Conservation (phyloP, 176 grass and related monocot genomes). For the Triticum monococcum region DNA sequence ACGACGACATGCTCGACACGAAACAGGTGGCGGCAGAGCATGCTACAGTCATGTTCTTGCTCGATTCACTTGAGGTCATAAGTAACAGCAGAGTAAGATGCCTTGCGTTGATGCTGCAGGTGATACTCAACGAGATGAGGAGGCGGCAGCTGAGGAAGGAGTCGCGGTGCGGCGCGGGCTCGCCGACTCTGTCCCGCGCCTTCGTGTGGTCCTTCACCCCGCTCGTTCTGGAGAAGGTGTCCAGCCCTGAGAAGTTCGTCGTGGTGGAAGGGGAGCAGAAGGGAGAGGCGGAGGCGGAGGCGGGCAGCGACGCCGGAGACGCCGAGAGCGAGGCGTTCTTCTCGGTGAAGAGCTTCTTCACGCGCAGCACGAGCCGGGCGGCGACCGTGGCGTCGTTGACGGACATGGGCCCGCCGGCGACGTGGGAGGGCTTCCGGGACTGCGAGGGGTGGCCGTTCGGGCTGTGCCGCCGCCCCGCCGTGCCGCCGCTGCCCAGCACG, state of each 20-base stretch:
- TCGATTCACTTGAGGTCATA: not conserved
- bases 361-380: slow-evolving; percentile 62
- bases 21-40: slow-evolving; percentile 31
- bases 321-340: slow-evolving; percentile 81
- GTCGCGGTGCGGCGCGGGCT: slow-evolving; percentile 38
- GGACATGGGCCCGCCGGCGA: slow-evolving; percentile 36
- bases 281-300: slow-evolving; percentile 19
- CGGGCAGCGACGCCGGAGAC: slow-evolving; percentile 26
- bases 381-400: slow-evolving; percentile 46
- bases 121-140: slow-evolving; percentile 78
- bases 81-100: not conserved
- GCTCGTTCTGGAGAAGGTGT: slow-evolving; percentile 32
- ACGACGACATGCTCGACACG: slow-evolving; percentile 43
- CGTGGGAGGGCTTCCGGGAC: slow-evolving; percentile 51
- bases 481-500: slow-evolving; percentile 75
- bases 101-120: slow-evolving; percentile 33
- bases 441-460: slow-evolving; percentile 99
- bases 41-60: not conserved
- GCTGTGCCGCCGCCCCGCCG: slow-evolving; percentile 53
- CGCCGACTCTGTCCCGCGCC: slow-evolving; percentile 9
- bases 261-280: slow-evolving; percentile 1
- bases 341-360: slow-evolving; percentile 88
- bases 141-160: slow-evolving; percentile 58
- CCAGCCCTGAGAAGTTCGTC: slow-evolving; percentile 13
- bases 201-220: slow-evolving; percentile 56